A percentile compares a stretch with the other conserved stretches of the same genome.
Conservation (phyloP, 495 filamentous ascomycete species). For the Trichoderma reesei region DNA sequence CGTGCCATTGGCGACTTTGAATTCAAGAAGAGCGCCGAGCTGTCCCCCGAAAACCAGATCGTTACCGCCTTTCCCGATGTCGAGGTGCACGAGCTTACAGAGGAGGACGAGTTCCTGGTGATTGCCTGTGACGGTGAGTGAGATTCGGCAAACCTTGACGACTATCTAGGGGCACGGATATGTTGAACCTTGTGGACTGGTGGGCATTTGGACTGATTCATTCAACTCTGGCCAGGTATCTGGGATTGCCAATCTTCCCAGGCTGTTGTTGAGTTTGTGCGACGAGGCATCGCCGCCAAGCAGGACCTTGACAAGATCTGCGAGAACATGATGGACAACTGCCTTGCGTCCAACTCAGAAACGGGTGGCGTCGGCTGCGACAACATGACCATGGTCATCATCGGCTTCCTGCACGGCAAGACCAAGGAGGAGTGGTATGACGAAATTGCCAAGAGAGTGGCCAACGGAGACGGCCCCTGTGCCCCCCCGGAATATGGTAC, state of each 20-base stretch:
- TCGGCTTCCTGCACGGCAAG: constrained; percentile 81
- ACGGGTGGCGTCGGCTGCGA: constrained; percentile 97
- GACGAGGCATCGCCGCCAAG: constrained; percentile 89
- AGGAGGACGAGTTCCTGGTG: constrained; percentile 95
- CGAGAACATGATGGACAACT: constrained; percentile 99
- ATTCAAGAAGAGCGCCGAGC: constrained; percentile 97
- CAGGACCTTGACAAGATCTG: constrained; percentile 88
- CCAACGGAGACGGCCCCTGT: constrained; percentile 94
- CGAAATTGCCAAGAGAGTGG: constrained; percentile 84
- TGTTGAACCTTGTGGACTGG: no score
- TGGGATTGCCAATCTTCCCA: constrained; percentile 99
- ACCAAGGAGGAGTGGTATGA: constrained; percentile 98
- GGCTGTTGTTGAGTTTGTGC: constrained; percentile 91
- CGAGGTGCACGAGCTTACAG: constrained; percentile 72
- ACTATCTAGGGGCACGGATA: no score
- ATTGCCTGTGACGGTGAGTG: constrained; percentile 89
- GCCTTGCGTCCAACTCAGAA: constrained; percentile 90
- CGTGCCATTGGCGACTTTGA: constrained; percentile 98
- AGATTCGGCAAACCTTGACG: not conserved
- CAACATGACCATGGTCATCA: constrained; percentile 96
- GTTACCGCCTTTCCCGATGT: constrained; percentile 96
- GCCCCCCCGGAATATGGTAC: constrained; percentile 99
- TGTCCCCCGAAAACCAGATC: constrained; percentile 93
- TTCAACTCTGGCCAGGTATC: constrained; percentile 53
- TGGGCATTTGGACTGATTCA: constrained; percentile 15